Evolutionary conservation across 2,329 filamentous ascomycete genomes (phyloP), one percentile per base, ranked within the genome.

Genomic region (Trichocomaceae sp.): DNA sequence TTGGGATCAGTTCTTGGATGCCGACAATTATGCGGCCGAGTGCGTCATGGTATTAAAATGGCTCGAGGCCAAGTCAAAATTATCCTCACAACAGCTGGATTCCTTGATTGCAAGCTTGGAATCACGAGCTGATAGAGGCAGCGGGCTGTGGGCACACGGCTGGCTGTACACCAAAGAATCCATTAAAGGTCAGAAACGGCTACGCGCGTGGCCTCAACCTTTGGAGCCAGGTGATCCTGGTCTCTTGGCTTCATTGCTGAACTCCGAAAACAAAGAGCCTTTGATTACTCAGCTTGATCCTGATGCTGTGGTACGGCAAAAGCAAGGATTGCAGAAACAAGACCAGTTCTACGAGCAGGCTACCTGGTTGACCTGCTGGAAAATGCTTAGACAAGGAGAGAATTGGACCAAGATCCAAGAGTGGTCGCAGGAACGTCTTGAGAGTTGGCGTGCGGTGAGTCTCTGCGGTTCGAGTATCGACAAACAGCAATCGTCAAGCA

Each of bases 321-420:
- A 79, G 48, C 83, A 88, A 52, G 83, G 80, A 49, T 76, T 97
- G 41, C 87, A 95, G 66, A 82, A 84, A 22, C 83, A 91, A 63
- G 93, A 99, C 66, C 84, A 90, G 60, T 91, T 85, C 64, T 93
- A 92, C 59, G 93, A 99, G 73, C 83, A 86, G 52, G 87, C 90
- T 2, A 88, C 95, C 47, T 97, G 93, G 91, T 80, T 91, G 58
- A 87, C 88, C n/a, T 93, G 89, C 72, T 97, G 90, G 76, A 90
- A 96, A 69, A 88, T 96, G 77, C 77, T 99, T 51, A 84, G 92
- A 48, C 84, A 90, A 46, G 93, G 93, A n/a, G 85, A 83, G 61
- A 83, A 79, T 58, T 83, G 87, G 73, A 73, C 80, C 8, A 82
- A 87, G 37, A 87, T 97, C 59, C 82, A 84, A 53, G 87, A 91